Conservation (phyloP, 176 grass and related monocot genomes). For the Musa troglodytarum region DNA sequence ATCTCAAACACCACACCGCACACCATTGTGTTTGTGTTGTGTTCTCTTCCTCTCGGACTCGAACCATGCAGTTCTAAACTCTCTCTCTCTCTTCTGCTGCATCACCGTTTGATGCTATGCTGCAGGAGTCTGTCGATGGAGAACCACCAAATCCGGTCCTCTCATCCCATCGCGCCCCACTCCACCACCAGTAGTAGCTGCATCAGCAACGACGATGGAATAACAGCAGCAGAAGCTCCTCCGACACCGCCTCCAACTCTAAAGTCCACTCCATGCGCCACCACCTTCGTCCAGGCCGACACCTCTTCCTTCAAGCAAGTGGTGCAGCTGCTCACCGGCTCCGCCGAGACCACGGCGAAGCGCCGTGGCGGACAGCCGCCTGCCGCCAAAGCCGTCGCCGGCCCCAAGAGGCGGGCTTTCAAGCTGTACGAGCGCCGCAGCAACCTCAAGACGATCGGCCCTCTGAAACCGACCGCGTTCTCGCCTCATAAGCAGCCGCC, state of each 20-base stretch:
- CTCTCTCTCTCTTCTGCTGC: no score
- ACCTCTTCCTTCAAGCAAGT: slow-evolving; percentile 62
- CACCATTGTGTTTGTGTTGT: no score
- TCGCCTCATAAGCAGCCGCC: neutral
- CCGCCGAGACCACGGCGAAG: slow-evolving; percentile 26
- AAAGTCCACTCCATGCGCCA: slow-evolving; percentile 31
- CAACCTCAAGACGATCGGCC: neutral
- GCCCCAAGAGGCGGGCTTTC: neutral
- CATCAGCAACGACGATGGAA: neutral
- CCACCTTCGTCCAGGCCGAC: slow-evolving; percentile 69
- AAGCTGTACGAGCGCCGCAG: neutral
- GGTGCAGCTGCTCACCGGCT: slow-evolving; percentile 81
- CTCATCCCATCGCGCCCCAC: neutral
- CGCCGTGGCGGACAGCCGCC: neutral
- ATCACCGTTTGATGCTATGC: no score
- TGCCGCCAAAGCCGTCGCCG: neutral
- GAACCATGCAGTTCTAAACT: no score
- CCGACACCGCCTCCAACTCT: neutral
- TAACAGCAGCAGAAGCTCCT: neutral
- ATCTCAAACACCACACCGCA: no score
- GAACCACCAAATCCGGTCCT: neutral
- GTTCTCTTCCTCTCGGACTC: no score
- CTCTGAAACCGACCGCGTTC: neutral
- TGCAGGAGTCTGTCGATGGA: neutral
- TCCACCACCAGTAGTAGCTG: neutral